A percentile compares a stretch with the other conserved stretches of the same genome.
Evolutionary conservation across 1,139 yeast genomes (phyloP).

Genomic region (Taphrina deformans): DNA sequence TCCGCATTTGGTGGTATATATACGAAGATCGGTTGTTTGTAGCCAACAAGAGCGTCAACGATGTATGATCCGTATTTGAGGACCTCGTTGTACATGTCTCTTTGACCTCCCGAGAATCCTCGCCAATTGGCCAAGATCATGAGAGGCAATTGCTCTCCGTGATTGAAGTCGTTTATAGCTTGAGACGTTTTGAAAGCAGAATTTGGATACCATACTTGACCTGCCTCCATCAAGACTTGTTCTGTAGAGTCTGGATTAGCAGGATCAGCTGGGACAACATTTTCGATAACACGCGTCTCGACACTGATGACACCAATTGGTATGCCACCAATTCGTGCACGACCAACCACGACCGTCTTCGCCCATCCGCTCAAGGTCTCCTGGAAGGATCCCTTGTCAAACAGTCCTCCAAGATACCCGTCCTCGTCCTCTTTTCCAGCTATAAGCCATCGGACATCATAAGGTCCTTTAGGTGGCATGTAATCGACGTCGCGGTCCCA

Average conservation of each 20-base stretch:
- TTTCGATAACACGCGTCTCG: conserved; percentile 86
- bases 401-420: conserved; percentile 77
- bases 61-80: conserved; percentile 94
- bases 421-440: conserved; percentile 71
- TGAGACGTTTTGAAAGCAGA: conserved; percentile 98
- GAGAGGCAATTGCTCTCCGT: conserved; percentile 95
- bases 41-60: conserved; percentile 94
- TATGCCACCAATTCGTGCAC: conserved; percentile 98
- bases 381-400: conserved; percentile 88
- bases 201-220: conserved; percentile 99
- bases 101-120: conserved; percentile 99
- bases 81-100: conserved; percentile 98
- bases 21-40: conserved; percentile 93
- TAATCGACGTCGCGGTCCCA: conserved; percentile 95
- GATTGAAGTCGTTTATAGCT: conserved; percentile 94
- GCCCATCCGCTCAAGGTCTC: conserved; percentile 99
- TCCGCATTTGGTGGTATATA: conserved; percentile 98
- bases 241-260: conserved; percentile 96
- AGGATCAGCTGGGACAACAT: conserved; percentile 93
- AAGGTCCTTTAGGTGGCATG: conserved; percentile 71
- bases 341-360: conserved; percentile 94
- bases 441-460: conserved; percentile 94
- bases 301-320: conserved; percentile 98
- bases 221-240: conserved; percentile 86
- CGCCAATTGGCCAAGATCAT: conserved; percentile 99